Base-by-base conservation (phyloP, 140 eudicot species). In the Cichorium intybus region DNA sequence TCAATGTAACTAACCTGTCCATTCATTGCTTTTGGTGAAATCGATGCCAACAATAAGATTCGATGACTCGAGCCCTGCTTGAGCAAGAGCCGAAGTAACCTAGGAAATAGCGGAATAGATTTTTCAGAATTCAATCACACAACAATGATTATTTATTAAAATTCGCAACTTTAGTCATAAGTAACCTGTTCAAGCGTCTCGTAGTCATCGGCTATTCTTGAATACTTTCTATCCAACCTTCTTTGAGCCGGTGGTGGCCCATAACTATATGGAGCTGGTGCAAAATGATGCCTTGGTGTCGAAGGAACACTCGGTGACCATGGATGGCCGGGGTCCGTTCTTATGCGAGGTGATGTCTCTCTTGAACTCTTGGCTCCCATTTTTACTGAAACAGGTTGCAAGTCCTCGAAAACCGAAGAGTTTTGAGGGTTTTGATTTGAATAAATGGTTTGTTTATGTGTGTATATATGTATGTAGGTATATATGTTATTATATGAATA, bases 21-120 rank as follows among this genome's bases (percentile, higher is more conserved):
- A 89, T 69, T 89, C 96, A 11, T 89, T 89, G 84, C 96, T 89
- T 78, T 74, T 85, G 3, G 96, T 89, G 58, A 89, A 85, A 71
- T 89, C 95, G 21, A 89, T 80, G 23, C 96, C 96, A 68, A 85
- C 84, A 48, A 89, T 89, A 8, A 89, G 87, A 72, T 89, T 89
- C 0, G 96, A 89, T 0, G 95, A 85, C 56, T 89, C 96, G 27
- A 89, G 80, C 4, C 95, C 95, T 6, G 88, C 87, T 29, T 56
- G 46, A 66, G 88, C 80, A 12, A 88, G 82, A 23, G 95, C 96
- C 1, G 29, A 67, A 46, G 90, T 85, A 59, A 88, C 96, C 96
- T 85, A 57, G 23, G 59, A 21, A 4, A 47, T 9, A 41, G 20
- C 49, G 12, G 12, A 8, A 10, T 18, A 61, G 2, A 0, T n/a